These are phyloP conservation scores for Isoetes taiwanensis DNA, from an alignment of 75 land plant genomes.

Conservation along the genomic window DNA sequence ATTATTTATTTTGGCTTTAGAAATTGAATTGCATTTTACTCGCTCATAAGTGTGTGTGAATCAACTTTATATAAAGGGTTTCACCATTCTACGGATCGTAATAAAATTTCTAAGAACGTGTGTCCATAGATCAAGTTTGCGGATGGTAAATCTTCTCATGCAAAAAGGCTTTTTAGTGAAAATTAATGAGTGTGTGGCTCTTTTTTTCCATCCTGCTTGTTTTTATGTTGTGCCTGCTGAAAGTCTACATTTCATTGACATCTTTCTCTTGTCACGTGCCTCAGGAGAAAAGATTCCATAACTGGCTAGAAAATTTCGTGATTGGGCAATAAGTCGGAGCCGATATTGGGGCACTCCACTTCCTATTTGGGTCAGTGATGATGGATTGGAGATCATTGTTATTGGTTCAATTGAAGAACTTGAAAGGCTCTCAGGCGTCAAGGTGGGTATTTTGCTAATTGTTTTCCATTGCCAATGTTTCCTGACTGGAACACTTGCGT, in stretches of 20 bases:
- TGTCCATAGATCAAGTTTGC: too few relatives aligned
- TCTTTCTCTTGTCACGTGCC: not conserved
- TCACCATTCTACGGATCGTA: too few relatives aligned
- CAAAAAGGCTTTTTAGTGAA: too few relatives aligned
- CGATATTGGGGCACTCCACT: slow-evolving; percentile 99
- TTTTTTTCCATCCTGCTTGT: not conserved
- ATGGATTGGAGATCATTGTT: slow-evolving; percentile 68
- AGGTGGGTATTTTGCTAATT: slow-evolving; percentile 31
- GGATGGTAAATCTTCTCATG: too few relatives aligned
- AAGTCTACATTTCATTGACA: not conserved
- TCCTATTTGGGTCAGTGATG: slow-evolving; percentile 88
- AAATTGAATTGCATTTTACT: too few relatives aligned
- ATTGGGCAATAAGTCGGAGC: slow-evolving; percentile 94
- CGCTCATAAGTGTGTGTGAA: too few relatives aligned
- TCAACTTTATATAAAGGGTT: too few relatives aligned
- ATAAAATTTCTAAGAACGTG: too few relatives aligned
- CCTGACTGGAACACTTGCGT: not conserved
- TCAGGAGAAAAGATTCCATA: slow-evolving; percentile 96
- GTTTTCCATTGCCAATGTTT: not conserved
- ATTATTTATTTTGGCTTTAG: too few relatives aligned
- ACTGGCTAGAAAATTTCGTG: slow-evolving; percentile 98
- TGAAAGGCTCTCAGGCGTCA: slow-evolving; percentile 76
- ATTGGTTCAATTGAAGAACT: slow-evolving; percentile 77
- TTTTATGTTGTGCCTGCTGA: not conserved
- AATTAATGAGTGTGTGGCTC: too few relatives aligned